Evolutionary conservation across 2,329 filamentous ascomycete genomes (phyloP), one percentile per base, ranked within the genome.

Genomic region (Fusarium napiforme): DNA sequence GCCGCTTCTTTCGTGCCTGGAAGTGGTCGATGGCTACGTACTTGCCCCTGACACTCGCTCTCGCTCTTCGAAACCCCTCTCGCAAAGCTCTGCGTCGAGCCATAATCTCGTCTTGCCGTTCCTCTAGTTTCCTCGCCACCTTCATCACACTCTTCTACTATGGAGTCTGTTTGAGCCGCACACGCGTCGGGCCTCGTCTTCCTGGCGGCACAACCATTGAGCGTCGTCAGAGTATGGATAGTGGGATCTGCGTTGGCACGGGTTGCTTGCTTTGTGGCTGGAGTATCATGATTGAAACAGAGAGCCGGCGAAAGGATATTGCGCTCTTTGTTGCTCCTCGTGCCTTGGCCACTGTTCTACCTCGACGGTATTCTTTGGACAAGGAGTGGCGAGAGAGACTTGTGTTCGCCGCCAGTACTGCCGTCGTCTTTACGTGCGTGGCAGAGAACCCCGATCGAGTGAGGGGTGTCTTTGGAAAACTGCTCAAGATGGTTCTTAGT

Each of bases 111-210:
- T 90, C 93, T 3, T 82, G 87, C 15, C 89, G 92, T 37, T 95
- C 93, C 9, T 95, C 93, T 1, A 87, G 92, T 2, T 96, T 97
- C 79, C 87, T 97, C 4, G 93, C 91, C 7, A 84, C 90, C 1
- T 97, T 96, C 81, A 92, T 97, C 73, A 85, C 90, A 2, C 83
- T 95, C 16, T 96, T 96, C 80, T 97, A 95, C 84, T 97, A 97
- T 79, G 91, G 92, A 34, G 92, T 97, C 7, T 97, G 94, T 79
- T 88, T 97, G 0, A 86, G 90, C 10, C 89, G 94, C 49, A 95
- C 91, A 3, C 87, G 93, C 16, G 69, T 96, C 11, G 94, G 94
- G 0, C 94, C 94, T 0, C 88, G 80, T 39, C 28, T 96, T 18
- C 83, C 95, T 30, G 88, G 89, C n/a, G 84, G 79, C 23, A 74